These are phyloP conservation scores for Scheffersomyces titani DNA, from an alignment of 1,139 yeast species.

Conservation along the genomic window DNA sequence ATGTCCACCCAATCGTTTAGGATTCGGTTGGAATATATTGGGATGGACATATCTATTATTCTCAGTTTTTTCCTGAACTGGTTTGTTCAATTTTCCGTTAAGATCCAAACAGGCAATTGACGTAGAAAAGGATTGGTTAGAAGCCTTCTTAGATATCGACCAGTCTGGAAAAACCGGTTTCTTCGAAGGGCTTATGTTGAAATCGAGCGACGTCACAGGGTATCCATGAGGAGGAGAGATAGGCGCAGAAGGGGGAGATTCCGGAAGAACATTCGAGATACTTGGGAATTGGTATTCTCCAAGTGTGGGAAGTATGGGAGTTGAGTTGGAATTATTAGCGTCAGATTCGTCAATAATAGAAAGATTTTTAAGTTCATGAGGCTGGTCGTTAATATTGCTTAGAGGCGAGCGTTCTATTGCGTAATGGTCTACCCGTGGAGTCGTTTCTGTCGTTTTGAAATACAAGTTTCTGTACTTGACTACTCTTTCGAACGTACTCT, in stretches of 20 bases:
- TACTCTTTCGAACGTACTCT: conserved; percentile 35
- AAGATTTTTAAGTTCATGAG: conserved; percentile 14
- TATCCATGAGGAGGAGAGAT: conserved; percentile 34
- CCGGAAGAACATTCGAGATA: conserved; percentile 32
- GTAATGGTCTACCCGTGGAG: background rate
- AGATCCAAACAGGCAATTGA: conserved; percentile 36
- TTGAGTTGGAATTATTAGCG: background rate
- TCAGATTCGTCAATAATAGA: conserved; percentile 16
- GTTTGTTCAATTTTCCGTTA: conserved; percentile 1
- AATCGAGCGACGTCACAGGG: conserved; percentile 1
- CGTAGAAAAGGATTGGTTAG: conserved; percentile 20
- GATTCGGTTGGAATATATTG: conserved; percentile 20
- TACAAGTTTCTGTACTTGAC: conserved; percentile 51
- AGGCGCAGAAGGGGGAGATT: conserved; percentile 50
- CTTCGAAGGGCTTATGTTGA: conserved; percentile 8
- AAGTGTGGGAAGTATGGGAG: background rate
- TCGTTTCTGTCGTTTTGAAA: conserved; percentile 7
- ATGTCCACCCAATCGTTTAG: conserved; percentile 10
- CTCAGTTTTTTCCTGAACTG: background rate
- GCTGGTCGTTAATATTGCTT: conserved; percentile 13
- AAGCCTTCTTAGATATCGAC: conserved; percentile 19
- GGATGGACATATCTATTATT: conserved; percentile 2
- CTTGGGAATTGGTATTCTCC: conserved; percentile 5
- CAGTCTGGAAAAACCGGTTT: conserved; percentile 7
- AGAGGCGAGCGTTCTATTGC: background rate